These are phyloP conservation scores for Calcarisporium arbuscula DNA, from an alignment of 2,329 filamentous ascomycete species.

Conservation along the genomic window DNA sequence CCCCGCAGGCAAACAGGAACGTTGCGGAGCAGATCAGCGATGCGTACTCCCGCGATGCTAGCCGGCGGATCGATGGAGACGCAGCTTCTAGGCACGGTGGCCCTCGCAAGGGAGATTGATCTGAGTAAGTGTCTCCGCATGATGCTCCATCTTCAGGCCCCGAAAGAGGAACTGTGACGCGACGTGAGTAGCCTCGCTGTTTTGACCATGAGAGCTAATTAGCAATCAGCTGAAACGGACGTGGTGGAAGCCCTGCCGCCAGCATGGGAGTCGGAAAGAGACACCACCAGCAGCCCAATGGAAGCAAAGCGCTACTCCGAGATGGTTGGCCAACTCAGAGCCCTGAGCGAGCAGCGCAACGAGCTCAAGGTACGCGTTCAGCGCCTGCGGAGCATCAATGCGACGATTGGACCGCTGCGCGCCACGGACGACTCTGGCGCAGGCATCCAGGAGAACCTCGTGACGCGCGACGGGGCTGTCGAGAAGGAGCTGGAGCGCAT, in stretches of 20 bases:
- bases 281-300: conserved; percentile 29
- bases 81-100: conserved; percentile 29
- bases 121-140: conserved; percentile 35
- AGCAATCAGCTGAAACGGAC: conserved; percentile 29
- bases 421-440: conserved; percentile 20
- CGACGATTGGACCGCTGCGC: conserved; percentile 39
- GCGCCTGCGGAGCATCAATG: conserved; percentile 42
- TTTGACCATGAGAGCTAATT: background rate
- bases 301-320: conserved; percentile 47
- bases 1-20: conserved; percentile 62
- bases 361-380: conserved; percentile 34
- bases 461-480: conserved; percentile 58
- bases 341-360: conserved; percentile 36
- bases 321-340: conserved; percentile 40
- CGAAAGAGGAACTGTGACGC: too few species aligned
- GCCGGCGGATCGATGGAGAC: conserved; percentile 30
- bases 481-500: conserved; percentile 62
- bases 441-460: conserved; percentile 58
- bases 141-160: too few species aligned
- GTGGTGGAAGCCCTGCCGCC: conserved; percentile 40
- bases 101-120: conserved; percentile 35
- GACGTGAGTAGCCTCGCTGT: background rate
- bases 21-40: conserved; percentile 67
- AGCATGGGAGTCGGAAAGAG: conserved; percentile 38
- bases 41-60: conserved; percentile 49